Evolutionary conservation across 2,329 filamentous ascomycete species (phyloP).

Genomic region (Ophiostoma montium): DNA sequence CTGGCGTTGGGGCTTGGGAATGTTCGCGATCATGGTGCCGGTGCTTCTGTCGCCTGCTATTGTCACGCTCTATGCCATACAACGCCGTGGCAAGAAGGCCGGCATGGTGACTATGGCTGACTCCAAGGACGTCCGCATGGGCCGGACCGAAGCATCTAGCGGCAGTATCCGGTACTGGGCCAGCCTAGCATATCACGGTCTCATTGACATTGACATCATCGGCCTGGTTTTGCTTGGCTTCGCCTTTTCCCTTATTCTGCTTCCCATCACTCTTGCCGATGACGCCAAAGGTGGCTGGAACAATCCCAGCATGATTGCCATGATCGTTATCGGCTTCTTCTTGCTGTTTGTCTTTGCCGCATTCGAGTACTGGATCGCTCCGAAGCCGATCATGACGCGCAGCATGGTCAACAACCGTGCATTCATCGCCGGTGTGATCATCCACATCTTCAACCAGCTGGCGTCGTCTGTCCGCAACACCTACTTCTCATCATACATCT

Average conservation of each 20-base stretch:
- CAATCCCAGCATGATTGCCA: constrained; percentile 26
- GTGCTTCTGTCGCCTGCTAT: constrained; percentile 38
- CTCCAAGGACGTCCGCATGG: constrained; percentile 23
- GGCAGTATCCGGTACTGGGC: constrained; percentile 14
- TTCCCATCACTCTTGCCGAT: constrained; percentile 28
- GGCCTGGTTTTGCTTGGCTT: constrained; percentile 34
- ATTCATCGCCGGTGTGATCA: constrained; percentile 50
- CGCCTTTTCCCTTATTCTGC: constrained; percentile 32
- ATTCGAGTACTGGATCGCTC: constrained; percentile 38
- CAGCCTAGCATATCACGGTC: constrained; percentile 7
- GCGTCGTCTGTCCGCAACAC: constrained; percentile 25
- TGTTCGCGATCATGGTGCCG: constrained; percentile 46
- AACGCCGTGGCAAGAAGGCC: constrained; percentile 18
- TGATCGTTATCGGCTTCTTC: constrained; percentile 27
- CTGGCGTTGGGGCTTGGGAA: constrained; percentile 49
- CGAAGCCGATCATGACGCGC: constrained; percentile 43
- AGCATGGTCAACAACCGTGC: constrained; percentile 46
- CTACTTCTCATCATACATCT: constrained; percentile 53
- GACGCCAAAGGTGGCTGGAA: constrained; percentile 21
- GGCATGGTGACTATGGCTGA: constrained; percentile 30
- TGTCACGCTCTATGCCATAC: constrained; percentile 35
- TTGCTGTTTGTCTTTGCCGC: constrained; percentile 31
- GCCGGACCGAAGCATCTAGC: constrained; percentile 6
- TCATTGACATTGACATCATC: constrained; percentile 28
- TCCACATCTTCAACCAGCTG: constrained; percentile 51